Conservation (phyloP, 768 basidiomycete species). For the Rhodotorula babjevae region DNA sequence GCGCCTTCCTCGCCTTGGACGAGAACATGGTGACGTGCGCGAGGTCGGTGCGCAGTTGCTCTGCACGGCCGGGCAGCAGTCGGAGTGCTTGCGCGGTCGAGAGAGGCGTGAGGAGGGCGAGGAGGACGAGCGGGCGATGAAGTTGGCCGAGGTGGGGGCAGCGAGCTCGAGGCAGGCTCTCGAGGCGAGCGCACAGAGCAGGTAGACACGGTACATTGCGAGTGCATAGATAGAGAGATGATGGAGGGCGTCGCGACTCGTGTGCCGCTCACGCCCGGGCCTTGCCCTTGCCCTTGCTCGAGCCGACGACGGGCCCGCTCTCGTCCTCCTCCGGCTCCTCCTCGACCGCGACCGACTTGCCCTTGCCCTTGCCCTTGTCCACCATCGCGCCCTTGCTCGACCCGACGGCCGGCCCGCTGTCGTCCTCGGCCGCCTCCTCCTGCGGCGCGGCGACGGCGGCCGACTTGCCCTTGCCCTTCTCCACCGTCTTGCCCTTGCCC, state of each 20-base stretch:
- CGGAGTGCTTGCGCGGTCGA: too few relatives aligned
- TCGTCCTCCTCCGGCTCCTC: too few relatives aligned
- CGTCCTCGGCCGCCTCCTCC: too few relatives aligned
- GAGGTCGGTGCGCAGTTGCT: too few relatives aligned
- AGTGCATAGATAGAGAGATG: too few relatives aligned
- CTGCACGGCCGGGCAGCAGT: too few relatives aligned
- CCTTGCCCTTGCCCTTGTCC: conserved; percentile 3
- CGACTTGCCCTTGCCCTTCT: neutral
- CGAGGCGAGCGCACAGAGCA: neutral
- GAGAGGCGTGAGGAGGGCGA: too few relatives aligned
- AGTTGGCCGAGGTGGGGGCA: neutral
- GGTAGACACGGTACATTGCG: too few relatives aligned
- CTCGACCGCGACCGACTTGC: neutral
- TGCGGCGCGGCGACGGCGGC: neutral
- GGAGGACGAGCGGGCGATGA: neutral
- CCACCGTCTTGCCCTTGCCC: neutral
- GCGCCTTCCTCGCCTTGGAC: conserved; percentile 7
- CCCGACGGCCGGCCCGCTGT: too few relatives aligned
- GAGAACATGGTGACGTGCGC: neutral
- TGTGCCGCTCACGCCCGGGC: neutral
- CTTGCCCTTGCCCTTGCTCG: conserved; percentile 7
- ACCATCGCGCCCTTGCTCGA: conserved; percentile 2
- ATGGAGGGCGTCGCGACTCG: neutral
- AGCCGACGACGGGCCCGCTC: too few relatives aligned
- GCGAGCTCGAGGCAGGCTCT: too few relatives aligned